phyloP scores from a whole-genome alignment of 2,329 filamentous ascomycete species.

The Fusarium phyllophilum region DNA sequence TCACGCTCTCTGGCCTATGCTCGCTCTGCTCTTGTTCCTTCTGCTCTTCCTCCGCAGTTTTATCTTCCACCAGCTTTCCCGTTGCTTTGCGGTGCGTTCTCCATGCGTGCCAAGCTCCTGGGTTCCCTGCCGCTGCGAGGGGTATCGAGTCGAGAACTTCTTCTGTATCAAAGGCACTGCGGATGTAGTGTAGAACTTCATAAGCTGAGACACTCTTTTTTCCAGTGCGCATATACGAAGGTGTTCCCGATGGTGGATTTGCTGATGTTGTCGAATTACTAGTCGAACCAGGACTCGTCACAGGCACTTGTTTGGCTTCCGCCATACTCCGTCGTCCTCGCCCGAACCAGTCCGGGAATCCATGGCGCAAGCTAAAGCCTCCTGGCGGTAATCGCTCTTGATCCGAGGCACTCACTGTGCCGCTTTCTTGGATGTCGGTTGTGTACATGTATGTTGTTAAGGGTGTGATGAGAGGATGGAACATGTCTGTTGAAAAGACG shows the following conservation, averaged over 20 bases:
- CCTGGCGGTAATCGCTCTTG: constrained; percentile 86
- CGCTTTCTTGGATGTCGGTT: constrained; percentile 77
- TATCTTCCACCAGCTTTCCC: constrained; percentile 42
- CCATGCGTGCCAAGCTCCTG: constrained; percentile 96
- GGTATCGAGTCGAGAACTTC: constrained; percentile 81
- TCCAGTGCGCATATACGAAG: constrained; percentile 55
- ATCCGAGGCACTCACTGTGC: constrained; percentile 84
- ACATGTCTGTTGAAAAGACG: constrained; percentile 91
- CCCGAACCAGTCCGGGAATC: constrained; percentile 92
- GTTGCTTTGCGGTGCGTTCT: constrained; percentile 68
- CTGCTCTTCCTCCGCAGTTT: neutral
- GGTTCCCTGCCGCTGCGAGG: constrained; percentile 85
- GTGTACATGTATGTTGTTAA: constrained; percentile 95
- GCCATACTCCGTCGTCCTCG: constrained; percentile 58
- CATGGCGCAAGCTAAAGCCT: constrained; percentile 89
- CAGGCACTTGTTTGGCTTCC: constrained; percentile 54
- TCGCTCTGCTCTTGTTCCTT: neutral
- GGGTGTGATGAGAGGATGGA: constrained; percentile 92
- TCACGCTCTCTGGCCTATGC: constrained; percentile 17
- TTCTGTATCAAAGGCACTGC: constrained; percentile 82
- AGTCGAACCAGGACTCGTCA: constrained; percentile 35
- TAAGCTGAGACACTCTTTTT: constrained; percentile 64
- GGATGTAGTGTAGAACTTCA: constrained; percentile 82
- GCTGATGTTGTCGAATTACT: constrained; percentile 46
- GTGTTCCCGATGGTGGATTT: constrained; percentile 42